A percentile compares a stretch with the other conserved stretches of the same genome.
phyloP scores from a whole-genome alignment of 768 basidiomycete species.

The Pulveroboletus sp. region DNA sequence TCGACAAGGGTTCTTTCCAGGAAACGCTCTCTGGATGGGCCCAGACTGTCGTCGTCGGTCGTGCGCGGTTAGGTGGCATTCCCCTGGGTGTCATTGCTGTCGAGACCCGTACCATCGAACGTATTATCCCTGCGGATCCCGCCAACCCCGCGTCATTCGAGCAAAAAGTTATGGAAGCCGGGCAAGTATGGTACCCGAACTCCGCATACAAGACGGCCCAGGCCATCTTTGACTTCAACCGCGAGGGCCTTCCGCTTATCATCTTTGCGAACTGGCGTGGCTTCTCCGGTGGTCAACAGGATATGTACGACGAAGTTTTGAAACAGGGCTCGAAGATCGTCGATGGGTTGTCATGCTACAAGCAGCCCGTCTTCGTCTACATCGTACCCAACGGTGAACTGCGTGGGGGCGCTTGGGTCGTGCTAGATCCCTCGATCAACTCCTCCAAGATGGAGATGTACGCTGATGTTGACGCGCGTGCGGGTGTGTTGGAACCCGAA shows the following conservation, averaged over 20 bases:
- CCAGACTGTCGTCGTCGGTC: constrained; percentile 96
- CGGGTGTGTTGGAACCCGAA: constrained; percentile 95
- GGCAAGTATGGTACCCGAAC: constrained; percentile 99
- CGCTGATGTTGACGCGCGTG: constrained; percentile 91
- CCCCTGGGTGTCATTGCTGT: constrained; percentile 98
- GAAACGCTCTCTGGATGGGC: constrained; percentile 99
- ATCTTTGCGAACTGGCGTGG: constrained; percentile 99
- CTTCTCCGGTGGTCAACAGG: constrained; percentile 99
- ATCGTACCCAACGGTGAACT: constrained; percentile 98
- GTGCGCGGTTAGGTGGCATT: constrained; percentile 93
- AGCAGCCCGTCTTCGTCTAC: constrained; percentile 97
- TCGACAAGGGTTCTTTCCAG: constrained; percentile 97
- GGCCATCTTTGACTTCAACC: constrained; percentile 97
- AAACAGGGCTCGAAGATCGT: constrained; percentile 99
- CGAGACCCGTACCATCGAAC: constrained; percentile 95
- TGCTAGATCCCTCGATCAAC: constrained; percentile 97
- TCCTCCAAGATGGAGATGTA: constrained; percentile 99
- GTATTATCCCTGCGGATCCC: constrained; percentile 94
- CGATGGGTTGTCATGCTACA: constrained; percentile 95
- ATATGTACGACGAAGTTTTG: constrained; percentile 97
- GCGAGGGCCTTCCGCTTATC: constrained; percentile 93
- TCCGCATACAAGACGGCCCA: constrained; percentile 99
- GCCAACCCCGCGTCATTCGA: constrained; percentile 96
- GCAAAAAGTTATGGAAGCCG: constrained; percentile 98
- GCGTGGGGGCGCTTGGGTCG: constrained; percentile 99